Evolutionary conservation across 768 basidiomycete species (phyloP).

Genomic region (Suillus americanus): DNA sequence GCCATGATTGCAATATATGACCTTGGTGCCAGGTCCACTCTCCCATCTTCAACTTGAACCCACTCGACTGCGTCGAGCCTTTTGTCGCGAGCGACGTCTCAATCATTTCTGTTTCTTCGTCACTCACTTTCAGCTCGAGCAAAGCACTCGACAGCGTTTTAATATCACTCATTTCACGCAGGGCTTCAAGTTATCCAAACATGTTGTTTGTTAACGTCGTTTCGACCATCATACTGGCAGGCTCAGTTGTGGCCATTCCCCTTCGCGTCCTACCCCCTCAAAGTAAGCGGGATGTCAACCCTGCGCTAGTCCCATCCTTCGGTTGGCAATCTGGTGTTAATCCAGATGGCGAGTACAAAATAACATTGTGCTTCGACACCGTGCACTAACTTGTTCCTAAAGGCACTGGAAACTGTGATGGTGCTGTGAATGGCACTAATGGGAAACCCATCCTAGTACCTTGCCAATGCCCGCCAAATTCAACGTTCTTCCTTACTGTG

Average conservation of each 20-base stretch:
- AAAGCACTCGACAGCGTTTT: not conserved
- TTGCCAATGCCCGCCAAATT: conserved; percentile 62
- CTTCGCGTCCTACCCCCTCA: conserved; percentile 9
- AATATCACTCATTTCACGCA: not conserved
- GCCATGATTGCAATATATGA: not conserved
- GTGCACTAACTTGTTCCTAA: not conserved
- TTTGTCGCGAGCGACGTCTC: conserved; percentile 7
- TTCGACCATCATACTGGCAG: conserved; percentile 12
- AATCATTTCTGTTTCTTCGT: not conserved
- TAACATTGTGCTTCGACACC: not conserved
- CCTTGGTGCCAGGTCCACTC: not conserved
- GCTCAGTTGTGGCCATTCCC: conserved; percentile 15
- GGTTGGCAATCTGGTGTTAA: conserved; percentile 57
- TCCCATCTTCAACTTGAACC: not conserved
- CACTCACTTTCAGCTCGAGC: conserved; percentile 2
- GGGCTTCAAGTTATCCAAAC: not conserved
- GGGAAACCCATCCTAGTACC: conserved; percentile 62
- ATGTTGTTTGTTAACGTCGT: conserved; percentile 18
- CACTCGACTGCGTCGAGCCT: conserved; percentile 7
- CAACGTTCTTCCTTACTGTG: conserved; percentile 52
- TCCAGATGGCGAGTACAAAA: conserved; percentile 50
- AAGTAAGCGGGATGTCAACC: conserved; percentile 45
- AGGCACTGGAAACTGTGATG: conserved; percentile 72
- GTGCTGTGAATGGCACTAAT: conserved; percentile 53
- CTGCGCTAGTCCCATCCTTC: conserved; percentile 58